Evolutionary conservation across 768 basidiomycete species (phyloP), one percentile per base, ranked within the genome.

Genomic region (Trametes cubensis): DNA sequence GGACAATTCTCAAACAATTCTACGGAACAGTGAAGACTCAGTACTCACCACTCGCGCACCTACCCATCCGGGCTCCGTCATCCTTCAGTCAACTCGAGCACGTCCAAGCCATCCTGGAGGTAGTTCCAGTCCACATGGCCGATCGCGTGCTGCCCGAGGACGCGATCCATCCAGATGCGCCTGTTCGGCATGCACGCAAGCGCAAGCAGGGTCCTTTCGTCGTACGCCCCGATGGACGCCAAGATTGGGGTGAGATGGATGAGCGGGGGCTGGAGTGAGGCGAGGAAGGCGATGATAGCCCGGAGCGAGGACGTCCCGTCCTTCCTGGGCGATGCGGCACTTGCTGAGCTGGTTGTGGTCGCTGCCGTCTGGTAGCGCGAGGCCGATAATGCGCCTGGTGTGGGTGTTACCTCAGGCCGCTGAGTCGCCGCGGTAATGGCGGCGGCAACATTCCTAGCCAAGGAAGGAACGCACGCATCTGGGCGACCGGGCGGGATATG

Each of bases 251-350:
- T 34, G 18, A 62, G 61, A 25, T 21, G 34, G 8, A 20, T 44
- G 15, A 62, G 50, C 26, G 61, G 55, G 55, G 39, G 47, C 21
- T 23, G 21, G 28, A 57, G 49, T 17, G 61, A 57, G 30, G 23
- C 14, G 6, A 63, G 62, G 51, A 63, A 63, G 10, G 4, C 6
- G 7, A 13, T 42, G 38, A 58, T 23, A 1, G 30, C 1, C 10
- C 39, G 25, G 7, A 44, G 41, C 17, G n/a, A 7, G 30, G 18
- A 18, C 20, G 6, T 14, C 7, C 17, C 2, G 10, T 13, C 2
- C 34, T 18, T 20, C n/a, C 17, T 17, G 34, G 11, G 18, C 26
- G 21, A 17, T 25, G 55, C 25, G 15, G 21, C 25, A 8, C 8
- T 13, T 45, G 20, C 20, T 21, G 30, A 57, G 34, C 34, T 11